Percentiles rank a stretch among this genome's conserved stretches.
Evolutionary conservation across 2,329 filamentous ascomycete species (phyloP).

Genomic region (Colletotrichum cordylinicola): DNA sequence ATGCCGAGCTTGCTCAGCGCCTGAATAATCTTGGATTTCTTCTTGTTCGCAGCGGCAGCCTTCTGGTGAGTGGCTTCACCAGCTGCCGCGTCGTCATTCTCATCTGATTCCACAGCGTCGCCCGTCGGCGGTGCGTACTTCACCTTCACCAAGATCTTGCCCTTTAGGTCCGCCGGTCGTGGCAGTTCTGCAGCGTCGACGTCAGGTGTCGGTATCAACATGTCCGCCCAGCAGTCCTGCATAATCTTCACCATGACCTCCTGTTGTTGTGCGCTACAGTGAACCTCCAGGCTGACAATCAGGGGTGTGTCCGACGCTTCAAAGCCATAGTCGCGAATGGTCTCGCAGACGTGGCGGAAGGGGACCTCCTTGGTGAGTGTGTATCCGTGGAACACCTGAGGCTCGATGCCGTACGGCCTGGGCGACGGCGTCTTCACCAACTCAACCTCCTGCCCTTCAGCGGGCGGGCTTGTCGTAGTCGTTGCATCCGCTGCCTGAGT

Average conservation of each 20-base stretch:
- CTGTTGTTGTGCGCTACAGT: constrained; percentile 82
- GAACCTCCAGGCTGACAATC: constrained; percentile 94
- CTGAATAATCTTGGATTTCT: constrained; percentile 71
- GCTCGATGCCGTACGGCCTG: constrained; percentile 59
- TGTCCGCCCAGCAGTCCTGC: constrained; percentile 78
- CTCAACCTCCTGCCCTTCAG: neutral
- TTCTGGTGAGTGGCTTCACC: constrained; percentile 38
- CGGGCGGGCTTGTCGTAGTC: neutral
- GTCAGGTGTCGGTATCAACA: constrained; percentile 66
- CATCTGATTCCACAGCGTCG: constrained; percentile 37
- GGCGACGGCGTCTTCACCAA: constrained; percentile 18
- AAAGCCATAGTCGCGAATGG: constrained; percentile 83
- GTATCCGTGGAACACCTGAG: constrained; percentile 84
- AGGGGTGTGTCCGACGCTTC: constrained; percentile 77
- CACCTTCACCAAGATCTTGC: constrained; percentile 86
- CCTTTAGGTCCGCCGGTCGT: constrained; percentile 70
- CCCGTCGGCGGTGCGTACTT: constrained; percentile 65
- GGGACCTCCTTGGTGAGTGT: constrained; percentile 88
- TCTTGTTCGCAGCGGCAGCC: constrained; percentile 31
- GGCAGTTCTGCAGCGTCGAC: constrained; percentile 61
- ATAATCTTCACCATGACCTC: constrained; percentile 93
- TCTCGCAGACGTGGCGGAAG: constrained; percentile 84
- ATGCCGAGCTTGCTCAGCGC: constrained; percentile 78
- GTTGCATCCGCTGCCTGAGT: neutral
- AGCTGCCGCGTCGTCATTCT: constrained; percentile 42